Base-by-base conservation (phyloP, 495 filamentous ascomycete genomes). In the Podospora comata region DNA sequence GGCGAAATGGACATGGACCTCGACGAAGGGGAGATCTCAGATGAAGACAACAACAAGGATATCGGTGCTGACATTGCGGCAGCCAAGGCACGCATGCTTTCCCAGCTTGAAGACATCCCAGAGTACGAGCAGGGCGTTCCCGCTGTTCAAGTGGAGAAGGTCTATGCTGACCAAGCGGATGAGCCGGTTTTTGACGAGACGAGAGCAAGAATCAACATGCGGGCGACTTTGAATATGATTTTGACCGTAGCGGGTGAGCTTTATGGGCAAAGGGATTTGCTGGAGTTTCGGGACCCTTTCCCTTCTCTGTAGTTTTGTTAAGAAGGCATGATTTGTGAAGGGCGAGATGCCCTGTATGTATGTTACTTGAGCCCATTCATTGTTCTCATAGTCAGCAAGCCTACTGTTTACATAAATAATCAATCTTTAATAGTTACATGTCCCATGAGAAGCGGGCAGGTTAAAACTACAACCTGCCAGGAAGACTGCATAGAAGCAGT, bases 261-360 rank as follows among this genome's bases (percentile, higher is more conserved):
- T 72, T 99, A 91, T 77, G 93, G 95, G 2, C 95, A 99, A 80
- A 83, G 89, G 66, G 95, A 99, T 78, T 79, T 99, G 44, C 80
- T 98, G 60, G 86, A 88, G 72, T 88, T 87, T 62, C 83, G 92
- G 56, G 84, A 90, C 64, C 82, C 82, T 18, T 85, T 85, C 54
- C 75, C 73, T 28, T 61, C 70, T 27, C 57, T 74, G 54, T 76
- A 71, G 69, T n/a, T 61, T 59, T 59, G 1, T 26, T 59, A 56
- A 65, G 34, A 60, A 48, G 59, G n/a, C 4, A 53, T 44, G 7
- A 61, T 44, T 60, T 32, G 15, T 20, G 39, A 11, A 48, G 39
- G 39, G 39, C 7, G 13, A 18, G 13, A 0, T 48, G 6, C 30
- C 30, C 18, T 57, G 15, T 63, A 5, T 39, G 4, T 34, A 39